Percentiles rank a stretch among this genome's conserved stretches.
These are phyloP conservation scores for Epithemia pelagica DNA, from an alignment of 108 stramenopile species.

Conservation along the genomic window DNA sequence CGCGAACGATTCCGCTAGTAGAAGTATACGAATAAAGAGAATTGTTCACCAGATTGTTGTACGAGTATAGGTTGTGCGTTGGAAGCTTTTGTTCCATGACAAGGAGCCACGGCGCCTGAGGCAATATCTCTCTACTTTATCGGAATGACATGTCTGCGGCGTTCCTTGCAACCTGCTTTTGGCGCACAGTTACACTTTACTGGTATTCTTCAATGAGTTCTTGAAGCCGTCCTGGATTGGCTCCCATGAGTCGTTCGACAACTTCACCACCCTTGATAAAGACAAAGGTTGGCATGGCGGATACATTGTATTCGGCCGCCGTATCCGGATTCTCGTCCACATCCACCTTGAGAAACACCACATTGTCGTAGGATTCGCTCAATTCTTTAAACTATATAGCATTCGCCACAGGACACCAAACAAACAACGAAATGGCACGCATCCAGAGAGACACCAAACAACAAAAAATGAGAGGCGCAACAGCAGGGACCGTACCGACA, in stretches of 20 bases:
- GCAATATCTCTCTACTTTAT: too few relatives aligned
- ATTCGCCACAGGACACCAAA: too few relatives aligned
- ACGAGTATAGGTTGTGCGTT: too few relatives aligned
- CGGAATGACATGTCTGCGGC: too few relatives aligned
- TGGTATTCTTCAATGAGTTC: constrained; percentile 39
- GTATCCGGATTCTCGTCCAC: constrained; percentile 85
- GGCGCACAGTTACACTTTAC: too few relatives aligned
- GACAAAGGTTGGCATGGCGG: constrained; percentile 88
- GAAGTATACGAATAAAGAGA: too few relatives aligned
- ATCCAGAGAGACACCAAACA: not conserved
- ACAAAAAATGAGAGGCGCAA: not conserved
- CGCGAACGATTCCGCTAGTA: too few relatives aligned
- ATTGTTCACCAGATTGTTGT: too few relatives aligned
- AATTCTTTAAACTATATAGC: constrained; percentile 51
- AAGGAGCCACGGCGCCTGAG: too few relatives aligned
- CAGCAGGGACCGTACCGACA: too few relatives aligned
- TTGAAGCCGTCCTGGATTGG: constrained; percentile 47
- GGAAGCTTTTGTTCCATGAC: too few relatives aligned
- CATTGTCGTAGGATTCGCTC: constrained; percentile 36
- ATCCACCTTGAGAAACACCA: constrained; percentile 86
- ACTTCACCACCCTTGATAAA: constrained; percentile 83
- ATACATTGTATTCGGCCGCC: constrained; percentile 71
- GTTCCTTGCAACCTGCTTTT: too few relatives aligned
- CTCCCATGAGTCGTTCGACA: constrained; percentile 77
- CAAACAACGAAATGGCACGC: not conserved